Evolutionary conservation across 2,329 filamentous ascomycete species (phyloP), one percentile per base, ranked within the genome.

Genomic region (Xylariales sp.): DNA sequence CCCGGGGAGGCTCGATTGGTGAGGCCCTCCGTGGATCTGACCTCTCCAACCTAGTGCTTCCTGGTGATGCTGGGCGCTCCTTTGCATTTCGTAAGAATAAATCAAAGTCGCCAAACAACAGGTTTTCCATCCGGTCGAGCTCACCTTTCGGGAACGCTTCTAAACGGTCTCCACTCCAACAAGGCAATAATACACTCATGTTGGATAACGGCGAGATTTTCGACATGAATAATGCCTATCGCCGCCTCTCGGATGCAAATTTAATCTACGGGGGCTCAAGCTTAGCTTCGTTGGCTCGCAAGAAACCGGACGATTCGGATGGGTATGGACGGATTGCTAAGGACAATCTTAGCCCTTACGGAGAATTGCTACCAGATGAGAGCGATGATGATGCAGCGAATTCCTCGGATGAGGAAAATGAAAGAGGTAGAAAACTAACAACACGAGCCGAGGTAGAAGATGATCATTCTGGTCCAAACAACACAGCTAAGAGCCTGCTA

Each of bases 181-280:
- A 32, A 71, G 76, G 77, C 14, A 67, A 60, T 54, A 83, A 63
- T 55, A 83, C 81, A 52, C 81, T 86, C 14, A 82, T 88, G 52
- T 83, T 91, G 3, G 86, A 88, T 49, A 88, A 89, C 62, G 89
- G 88, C 10, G 85, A 86, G 54, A 78, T 87, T 1, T 81, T 93
- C 59, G 90, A 94, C 75, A 87, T 92, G 79, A 88, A 86, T 66
- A 90, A 84, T 70, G 90, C 91, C 3, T 93, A 94, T 75, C 85
- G 90, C 58, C 86, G 88, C 66, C 81, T 94, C 18, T 93, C 91
- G 1, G 90, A 94, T 75, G 90, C 90, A 10, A 89, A 90, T 58
- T 80, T 94, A 50, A 84, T 88, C 3, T 85, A 85, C 36, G 89
- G 90, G 5, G 85, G 87, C 18, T 90, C 91, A 34, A 87, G 83